These are phyloP conservation scores for Mortierella sp. DNA, from an alignment of 371 early-diverging fungal genomes.

Conservation along the genomic window DNA sequence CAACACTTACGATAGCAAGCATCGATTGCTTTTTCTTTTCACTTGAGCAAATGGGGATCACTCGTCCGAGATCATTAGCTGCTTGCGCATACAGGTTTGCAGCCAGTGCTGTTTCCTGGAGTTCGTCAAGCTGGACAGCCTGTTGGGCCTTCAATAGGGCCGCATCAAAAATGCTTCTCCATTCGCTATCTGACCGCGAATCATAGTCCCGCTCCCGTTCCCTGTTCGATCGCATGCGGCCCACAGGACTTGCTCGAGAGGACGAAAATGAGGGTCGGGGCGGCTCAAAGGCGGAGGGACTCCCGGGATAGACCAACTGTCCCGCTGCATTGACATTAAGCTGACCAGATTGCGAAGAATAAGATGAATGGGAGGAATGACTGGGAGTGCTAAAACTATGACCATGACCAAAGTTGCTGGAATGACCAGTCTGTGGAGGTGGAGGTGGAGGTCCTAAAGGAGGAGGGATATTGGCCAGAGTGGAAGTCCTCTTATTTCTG, in stretches of 20 bases:
- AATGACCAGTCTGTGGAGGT: conserved; percentile 19
- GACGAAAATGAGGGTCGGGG: conserved; percentile 42
- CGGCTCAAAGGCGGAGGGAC: conserved; percentile 22
- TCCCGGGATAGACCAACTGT: conserved; percentile 12
- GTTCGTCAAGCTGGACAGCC: conserved; percentile 55
- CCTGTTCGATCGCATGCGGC: conserved; percentile 15
- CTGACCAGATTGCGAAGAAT: conserved; percentile 38
- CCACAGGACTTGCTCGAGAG: conserved; percentile 37
- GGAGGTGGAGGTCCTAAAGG: conserved; percentile 32
- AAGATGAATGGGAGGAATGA: conserved; percentile 42
- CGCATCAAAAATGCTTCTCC: conserved; percentile 56
- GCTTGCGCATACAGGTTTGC: conserved; percentile 56
- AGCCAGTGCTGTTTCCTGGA: conserved; percentile 46
- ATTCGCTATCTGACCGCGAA: conserved; percentile 27
- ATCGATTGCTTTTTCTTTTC: conserved; percentile 58
- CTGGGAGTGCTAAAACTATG: conserved; percentile 17
- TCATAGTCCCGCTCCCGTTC: conserved; percentile 28
- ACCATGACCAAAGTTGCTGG: conserved; percentile 10
- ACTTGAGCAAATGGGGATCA: conserved; percentile 56
- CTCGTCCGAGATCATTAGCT: conserved; percentile 53
- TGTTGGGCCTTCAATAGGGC: conserved; percentile 56
- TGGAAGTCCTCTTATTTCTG: conserved; percentile 42
- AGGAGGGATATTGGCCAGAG: conserved; percentile 37
- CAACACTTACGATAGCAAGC: conserved; percentile 53
- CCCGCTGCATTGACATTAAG: conserved; percentile 15